Conservation (phyloP, 768 basidiomycete species). For the Atractiella rhizophila region DNA sequence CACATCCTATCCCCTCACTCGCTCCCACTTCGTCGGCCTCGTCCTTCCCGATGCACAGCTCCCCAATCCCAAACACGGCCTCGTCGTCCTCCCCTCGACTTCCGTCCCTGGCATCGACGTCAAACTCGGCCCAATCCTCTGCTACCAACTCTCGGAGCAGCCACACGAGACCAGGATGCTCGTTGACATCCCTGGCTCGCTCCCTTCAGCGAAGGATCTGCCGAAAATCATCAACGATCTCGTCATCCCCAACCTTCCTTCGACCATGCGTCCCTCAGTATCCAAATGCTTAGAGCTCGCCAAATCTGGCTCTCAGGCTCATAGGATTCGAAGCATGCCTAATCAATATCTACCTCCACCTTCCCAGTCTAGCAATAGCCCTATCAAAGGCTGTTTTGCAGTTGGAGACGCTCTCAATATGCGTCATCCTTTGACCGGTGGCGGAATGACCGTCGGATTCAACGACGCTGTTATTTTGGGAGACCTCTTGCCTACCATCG, state of each 20-base stretch:
- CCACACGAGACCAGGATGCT: constrained; percentile 81
- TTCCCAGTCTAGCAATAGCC: constrained; percentile 23
- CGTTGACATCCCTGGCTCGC: constrained; percentile 64
- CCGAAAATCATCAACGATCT: constrained; percentile 46
- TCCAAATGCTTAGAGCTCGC: constrained; percentile 30
- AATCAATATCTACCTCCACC: constrained; percentile 60
- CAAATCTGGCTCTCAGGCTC: not conserved
- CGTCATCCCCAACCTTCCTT: constrained; percentile 51
- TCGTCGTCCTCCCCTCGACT: constrained; percentile 16
- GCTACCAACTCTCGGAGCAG: constrained; percentile 76
- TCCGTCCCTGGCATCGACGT: constrained; percentile 32
- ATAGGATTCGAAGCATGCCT: constrained; percentile 73
- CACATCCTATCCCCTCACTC: constrained; percentile 27
- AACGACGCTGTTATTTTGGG: constrained; percentile 56
- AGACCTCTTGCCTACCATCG: constrained; percentile 36
- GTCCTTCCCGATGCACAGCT: constrained; percentile 46
- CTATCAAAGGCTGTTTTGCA: constrained; percentile 48
- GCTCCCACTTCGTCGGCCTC: constrained; percentile 53
- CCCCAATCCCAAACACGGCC: constrained; percentile 22
- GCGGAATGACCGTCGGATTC: constrained; percentile 91
- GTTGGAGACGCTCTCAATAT: constrained; percentile 96
- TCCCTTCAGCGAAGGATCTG: constrained; percentile 37
- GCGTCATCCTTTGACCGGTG: constrained; percentile 89
- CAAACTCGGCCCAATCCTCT: constrained; percentile 61
- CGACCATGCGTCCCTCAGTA: constrained; percentile 40